These are phyloP conservation scores for Pseudomassariella vexata DNA, from an alignment of 2,329 filamentous ascomycete genomes.

Conservation along the genomic window DNA sequence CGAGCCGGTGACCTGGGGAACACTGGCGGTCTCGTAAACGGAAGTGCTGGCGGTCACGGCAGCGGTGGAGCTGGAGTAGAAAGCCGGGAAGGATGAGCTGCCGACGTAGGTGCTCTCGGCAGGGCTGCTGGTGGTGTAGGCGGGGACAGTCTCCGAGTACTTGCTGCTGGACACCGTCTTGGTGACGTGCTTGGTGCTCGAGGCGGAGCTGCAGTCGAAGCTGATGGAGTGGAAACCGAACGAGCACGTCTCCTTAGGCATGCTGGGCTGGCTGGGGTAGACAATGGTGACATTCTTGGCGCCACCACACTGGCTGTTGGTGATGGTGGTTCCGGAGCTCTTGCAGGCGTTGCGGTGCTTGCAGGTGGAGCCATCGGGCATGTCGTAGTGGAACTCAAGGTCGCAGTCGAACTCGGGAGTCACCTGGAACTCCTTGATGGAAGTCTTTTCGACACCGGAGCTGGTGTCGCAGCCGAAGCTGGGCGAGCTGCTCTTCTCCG, in stretches of 20 bases:
- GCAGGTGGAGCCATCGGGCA: slow-evolving; percentile 78
- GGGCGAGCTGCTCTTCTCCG: slow-evolving; percentile 42
- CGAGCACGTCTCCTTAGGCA: slow-evolving; percentile 55
- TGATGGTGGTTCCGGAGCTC: slow-evolving; percentile 60
- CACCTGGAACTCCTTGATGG: slow-evolving; percentile 68
- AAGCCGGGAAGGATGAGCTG: slow-evolving; percentile 7
- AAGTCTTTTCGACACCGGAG: slow-evolving; percentile 55
- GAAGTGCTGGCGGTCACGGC: slow-evolving; percentile 9
- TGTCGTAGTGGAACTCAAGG: slow-evolving; percentile 79
- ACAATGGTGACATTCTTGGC: slow-evolving; percentile 74
- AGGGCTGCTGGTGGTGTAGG: slow-evolving; percentile 6
- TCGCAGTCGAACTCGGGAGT: slow-evolving; percentile 69
- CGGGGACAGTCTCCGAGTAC: slow-evolving; percentile 8
- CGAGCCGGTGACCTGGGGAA: slow-evolving; percentile 4
- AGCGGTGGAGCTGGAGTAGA: slow-evolving; percentile 10
- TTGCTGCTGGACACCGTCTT: slow-evolving; percentile 9
- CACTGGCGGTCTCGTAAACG: slow-evolving; percentile 7
- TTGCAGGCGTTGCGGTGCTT: slow-evolving; percentile 69
- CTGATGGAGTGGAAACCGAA: slow-evolving; percentile 69
- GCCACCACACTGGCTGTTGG: slow-evolving; percentile 89
- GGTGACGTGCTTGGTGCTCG: slow-evolving; percentile 23
- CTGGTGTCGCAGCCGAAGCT: slow-evolving; percentile 49
- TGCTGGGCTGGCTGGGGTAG: slow-evolving; percentile 53
- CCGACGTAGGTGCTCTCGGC: slow-evolving; percentile 1
- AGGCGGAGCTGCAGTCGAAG: slow-evolving; percentile 60